A percentile compares a stretch with the other conserved stretches of the same genome.
These are phyloP conservation scores for Aspergillus aculeatinus DNA, from an alignment of 2,329 filamentous ascomycete species.

Conservation along the genomic window DNA sequence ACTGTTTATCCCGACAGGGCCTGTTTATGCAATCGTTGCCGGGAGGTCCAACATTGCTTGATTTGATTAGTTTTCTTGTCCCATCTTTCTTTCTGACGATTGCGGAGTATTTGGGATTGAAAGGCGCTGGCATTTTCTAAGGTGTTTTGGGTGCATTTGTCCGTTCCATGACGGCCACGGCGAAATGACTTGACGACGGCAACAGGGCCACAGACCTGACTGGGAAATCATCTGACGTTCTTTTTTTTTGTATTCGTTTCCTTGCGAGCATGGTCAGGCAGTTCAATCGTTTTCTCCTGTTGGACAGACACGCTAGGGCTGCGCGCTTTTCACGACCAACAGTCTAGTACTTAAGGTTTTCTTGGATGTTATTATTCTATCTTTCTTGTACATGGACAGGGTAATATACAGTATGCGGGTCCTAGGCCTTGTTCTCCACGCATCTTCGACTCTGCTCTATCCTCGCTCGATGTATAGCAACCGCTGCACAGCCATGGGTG, in stretches of 20 bases:
- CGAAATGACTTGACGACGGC: conserved; percentile 29
- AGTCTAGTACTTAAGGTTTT: neutral
- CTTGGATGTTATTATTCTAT: neutral
- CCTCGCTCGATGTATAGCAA: too few relatives aligned
- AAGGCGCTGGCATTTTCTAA: conserved; percentile 22
- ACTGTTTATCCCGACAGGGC: neutral
- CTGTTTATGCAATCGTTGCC: neutral
- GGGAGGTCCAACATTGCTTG: conserved; percentile 10
- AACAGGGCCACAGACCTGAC: conserved; percentile 20
- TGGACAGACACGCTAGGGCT: conserved; percentile 16
- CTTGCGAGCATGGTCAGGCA: conserved; percentile 10
- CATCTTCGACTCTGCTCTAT: neutral
- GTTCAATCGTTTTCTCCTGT: conserved; percentile 9
- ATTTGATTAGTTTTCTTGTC: conserved; percentile 16
- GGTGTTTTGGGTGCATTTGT: conserved; percentile 26
- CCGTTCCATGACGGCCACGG: conserved; percentile 18
- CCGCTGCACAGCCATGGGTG: neutral
- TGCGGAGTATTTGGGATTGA: conserved; percentile 14
- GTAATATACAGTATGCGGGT: neutral
- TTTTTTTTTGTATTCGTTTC: conserved; percentile 1
- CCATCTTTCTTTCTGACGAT: conserved; percentile 7
- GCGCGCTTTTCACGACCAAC: neutral
- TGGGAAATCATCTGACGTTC: conserved; percentile 10
- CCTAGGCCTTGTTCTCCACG: neutral
- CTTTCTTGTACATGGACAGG: neutral